Conservation (phyloP, 495 filamentous ascomycete genomes). For the Penicillium bialowiezense region DNA sequence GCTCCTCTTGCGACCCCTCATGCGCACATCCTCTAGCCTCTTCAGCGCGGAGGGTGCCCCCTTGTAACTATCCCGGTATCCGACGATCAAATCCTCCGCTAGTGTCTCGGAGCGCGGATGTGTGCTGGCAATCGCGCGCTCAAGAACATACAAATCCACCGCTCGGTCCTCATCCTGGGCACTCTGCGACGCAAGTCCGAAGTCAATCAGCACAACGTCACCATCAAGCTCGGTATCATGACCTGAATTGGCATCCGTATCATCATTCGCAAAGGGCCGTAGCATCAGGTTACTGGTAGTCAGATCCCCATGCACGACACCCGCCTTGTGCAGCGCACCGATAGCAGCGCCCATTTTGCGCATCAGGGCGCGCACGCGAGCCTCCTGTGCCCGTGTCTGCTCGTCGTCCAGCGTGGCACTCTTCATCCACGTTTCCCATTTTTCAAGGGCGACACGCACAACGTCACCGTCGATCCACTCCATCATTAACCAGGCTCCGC, state of each 20-base stretch:
- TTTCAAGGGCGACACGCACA: slow-evolving; percentile 64
- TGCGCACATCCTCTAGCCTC: slow-evolving; percentile 87
- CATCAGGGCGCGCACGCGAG: slow-evolving; percentile 58
- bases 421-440: slow-evolving; percentile 52
- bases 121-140: slow-evolving; percentile 93
- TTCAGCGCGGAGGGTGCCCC: slow-evolving; percentile 61
- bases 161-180: slow-evolving; percentile 89
- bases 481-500: slow-evolving; percentile 76
- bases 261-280: slow-evolving; percentile 30
- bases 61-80: slow-evolving; percentile 59
- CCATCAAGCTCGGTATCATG: slow-evolving; percentile 47
- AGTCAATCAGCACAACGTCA: slow-evolving; percentile 90
- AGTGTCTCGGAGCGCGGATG: slow-evolving; percentile 81
- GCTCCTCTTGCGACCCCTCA: slow-evolving; percentile 95
- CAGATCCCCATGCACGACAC: slow-evolving; percentile 91
- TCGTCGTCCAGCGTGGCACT: slow-evolving; percentile 14
- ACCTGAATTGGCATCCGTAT: too few species aligned
- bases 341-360: slow-evolving; percentile 68
- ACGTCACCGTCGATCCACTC: slow-evolving; percentile 84
- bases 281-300: slow-evolving; percentile 98
- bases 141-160: slow-evolving; percentile 95
- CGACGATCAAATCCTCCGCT: slow-evolving; percentile 62
- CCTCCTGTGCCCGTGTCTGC: slow-evolving; percentile 39
- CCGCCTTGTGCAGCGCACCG: slow-evolving; percentile 75
- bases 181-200: slow-evolving; percentile 83